A percentile compares a stretch with the other conserved stretches of the same genome.
phyloP scores from a whole-genome alignment of 441 rosid species.

The Populus tomentosa region DNA sequence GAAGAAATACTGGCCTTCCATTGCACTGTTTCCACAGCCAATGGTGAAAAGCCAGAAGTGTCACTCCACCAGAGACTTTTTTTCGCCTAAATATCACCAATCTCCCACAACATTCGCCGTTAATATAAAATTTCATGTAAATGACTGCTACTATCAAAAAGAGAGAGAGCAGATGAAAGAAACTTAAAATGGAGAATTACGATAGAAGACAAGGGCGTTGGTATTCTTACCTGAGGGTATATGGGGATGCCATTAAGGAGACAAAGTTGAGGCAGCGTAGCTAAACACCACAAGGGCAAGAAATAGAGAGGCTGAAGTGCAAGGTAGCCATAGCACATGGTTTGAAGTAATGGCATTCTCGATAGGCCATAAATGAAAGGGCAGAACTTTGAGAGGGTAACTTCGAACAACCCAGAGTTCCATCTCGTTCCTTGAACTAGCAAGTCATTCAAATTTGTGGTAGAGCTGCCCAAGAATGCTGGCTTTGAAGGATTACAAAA shows the following conservation, averaged over 20 bases:
- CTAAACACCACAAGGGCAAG: slow-evolving; percentile 31
- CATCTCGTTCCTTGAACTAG: slow-evolving; percentile 38
- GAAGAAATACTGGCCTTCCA: background rate
- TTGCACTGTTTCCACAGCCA: background rate
- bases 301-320: slow-evolving; percentile 14
- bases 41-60: background rate
- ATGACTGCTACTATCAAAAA: background rate
- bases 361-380: slow-evolving; percentile 36
- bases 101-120: background rate
- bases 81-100: background rate
- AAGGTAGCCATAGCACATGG: slow-evolving; percentile 18
- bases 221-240: slow-evolving; percentile 37
- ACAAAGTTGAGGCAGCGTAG: slow-evolving; percentile 38
- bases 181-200: background rate
- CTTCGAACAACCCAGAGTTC: slow-evolving; percentile 27
- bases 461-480: slow-evolving; percentile 31
- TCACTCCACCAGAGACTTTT: background rate
- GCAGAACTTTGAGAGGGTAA: slow-evolving; percentile 30
- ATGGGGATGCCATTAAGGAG: slow-evolving; percentile 34
- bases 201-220: background rate
- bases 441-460: slow-evolving; percentile 29
- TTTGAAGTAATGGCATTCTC: slow-evolving; percentile 22
- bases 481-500: slow-evolving; percentile 29
- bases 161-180: background rate
- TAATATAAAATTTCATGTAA: background rate